These are phyloP conservation scores for Cyberlindnera suaveolens DNA, from an alignment of 805 yeast species.

Conservation along the genomic window DNA sequence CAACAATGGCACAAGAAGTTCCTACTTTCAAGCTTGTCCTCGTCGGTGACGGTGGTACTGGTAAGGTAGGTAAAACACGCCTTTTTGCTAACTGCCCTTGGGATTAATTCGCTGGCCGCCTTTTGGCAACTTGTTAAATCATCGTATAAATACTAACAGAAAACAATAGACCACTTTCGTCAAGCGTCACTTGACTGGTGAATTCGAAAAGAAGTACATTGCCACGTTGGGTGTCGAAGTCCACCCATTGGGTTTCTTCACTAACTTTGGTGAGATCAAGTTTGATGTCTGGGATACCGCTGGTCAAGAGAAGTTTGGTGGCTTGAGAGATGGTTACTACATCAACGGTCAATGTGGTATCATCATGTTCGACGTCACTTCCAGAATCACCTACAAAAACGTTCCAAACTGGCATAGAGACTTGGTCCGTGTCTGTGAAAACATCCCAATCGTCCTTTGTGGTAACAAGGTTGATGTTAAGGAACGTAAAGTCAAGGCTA, in stretches of 20 bases:
- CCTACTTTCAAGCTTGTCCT: slow-evolving; percentile 97
- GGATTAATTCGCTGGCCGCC: background rate
- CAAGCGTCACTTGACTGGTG: slow-evolving; percentile 99
- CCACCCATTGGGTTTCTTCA: slow-evolving; percentile 96
- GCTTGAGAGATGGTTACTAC: slow-evolving; percentile 98
- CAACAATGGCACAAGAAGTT: slow-evolving; percentile 63
- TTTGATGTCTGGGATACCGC: slow-evolving; percentile 99
- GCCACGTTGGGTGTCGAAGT: slow-evolving; percentile 99
- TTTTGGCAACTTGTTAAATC: background rate
- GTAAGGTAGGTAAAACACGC: slow-evolving; percentile 54
- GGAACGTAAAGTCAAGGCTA: slow-evolving; percentile 99
- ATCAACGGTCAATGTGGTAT: slow-evolving; percentile 99
- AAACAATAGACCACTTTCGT: slow-evolving; percentile 81
- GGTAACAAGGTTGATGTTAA: slow-evolving; percentile 99
- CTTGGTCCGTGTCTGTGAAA: slow-evolving; percentile 98
- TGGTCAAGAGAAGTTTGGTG: slow-evolving; percentile 99
- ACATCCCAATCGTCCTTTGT: slow-evolving; percentile 97
- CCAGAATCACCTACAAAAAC: slow-evolving; percentile 98
- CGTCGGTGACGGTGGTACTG: slow-evolving; percentile 99
- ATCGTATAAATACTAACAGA: slow-evolving; percentile 10
- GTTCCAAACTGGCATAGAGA: slow-evolving; percentile 99
- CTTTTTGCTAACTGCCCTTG: background rate
- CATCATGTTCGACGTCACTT: slow-evolving; percentile 99
- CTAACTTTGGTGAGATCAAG: slow-evolving; percentile 97
- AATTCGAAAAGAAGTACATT: slow-evolving; percentile 96